phyloP scores from a whole-genome alignment of 805 yeast species.

The Myxozyma udenii region DNA sequence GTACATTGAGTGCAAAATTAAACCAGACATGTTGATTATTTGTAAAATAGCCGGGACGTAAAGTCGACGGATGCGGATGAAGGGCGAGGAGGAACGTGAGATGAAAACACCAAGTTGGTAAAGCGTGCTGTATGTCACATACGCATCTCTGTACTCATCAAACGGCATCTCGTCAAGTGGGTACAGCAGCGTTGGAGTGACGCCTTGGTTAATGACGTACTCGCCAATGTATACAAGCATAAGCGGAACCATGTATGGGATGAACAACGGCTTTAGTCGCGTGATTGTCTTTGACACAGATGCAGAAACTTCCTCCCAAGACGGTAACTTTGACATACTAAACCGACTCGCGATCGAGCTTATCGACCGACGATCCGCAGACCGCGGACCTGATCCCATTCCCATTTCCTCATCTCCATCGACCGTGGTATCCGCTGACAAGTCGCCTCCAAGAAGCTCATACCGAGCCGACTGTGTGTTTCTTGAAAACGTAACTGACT shows the following conservation, averaged over 20 bases:
- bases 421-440: background rate
- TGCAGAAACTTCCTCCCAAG: constrained; percentile 13
- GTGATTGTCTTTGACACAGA: constrained; percentile 27
- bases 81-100: constrained; percentile 76
- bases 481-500: constrained; percentile 14
- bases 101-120: constrained; percentile 92
- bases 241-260: constrained; percentile 73
- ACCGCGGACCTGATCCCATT: background rate
- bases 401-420: constrained; percentile 4
- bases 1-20: constrained; percentile 62
- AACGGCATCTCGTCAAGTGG: constrained; percentile 72
- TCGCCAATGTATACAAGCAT: constrained; percentile 81
- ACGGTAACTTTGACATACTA: constrained; percentile 1
- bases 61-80: constrained; percentile 56
- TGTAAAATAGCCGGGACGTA: constrained; percentile 68
- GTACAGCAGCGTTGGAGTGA: constrained; percentile 82
- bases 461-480: constrained; percentile 3
- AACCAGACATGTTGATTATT: constrained; percentile 54
- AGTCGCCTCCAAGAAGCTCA: constrained; percentile 10
- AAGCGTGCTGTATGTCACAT: constrained; percentile 84
- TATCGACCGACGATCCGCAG: constrained; percentile 8
- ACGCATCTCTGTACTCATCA: constrained; percentile 70
- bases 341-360: constrained; percentile 3
- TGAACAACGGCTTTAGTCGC: constrained; percentile 34
- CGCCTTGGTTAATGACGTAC: constrained; percentile 86